Evolutionary conservation across 805 yeast genomes (phyloP).

Genomic region (Candida cerambycidarum): DNA sequence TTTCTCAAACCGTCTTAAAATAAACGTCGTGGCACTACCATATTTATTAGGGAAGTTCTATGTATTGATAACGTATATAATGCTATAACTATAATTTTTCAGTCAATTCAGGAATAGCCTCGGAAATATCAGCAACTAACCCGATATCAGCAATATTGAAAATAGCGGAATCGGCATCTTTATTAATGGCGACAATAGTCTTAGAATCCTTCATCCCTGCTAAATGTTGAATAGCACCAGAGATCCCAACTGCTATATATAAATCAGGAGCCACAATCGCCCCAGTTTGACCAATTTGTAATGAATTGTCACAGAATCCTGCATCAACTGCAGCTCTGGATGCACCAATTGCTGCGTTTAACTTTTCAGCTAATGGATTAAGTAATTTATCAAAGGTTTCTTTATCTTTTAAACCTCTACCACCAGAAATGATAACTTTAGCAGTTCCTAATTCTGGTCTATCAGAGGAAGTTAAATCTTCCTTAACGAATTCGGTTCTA

Average conservation of each 20-base stretch:
- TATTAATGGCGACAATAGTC: conserved; percentile 90
- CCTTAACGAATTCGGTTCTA: conserved; percentile 68
- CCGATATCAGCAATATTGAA: conserved; percentile 90
- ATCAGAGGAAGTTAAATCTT: conserved; percentile 70
- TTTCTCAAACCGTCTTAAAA: background rate
- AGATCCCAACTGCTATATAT: conserved; percentile 89
- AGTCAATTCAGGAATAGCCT: conserved; percentile 87
- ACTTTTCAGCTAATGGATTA: conserved; percentile 78
- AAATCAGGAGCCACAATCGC: conserved; percentile 96
- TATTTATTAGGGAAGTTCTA: background rate
- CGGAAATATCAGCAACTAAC: conserved; percentile 83
- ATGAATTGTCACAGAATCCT: conserved; percentile 92
- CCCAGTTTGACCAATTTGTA: conserved; percentile 98
- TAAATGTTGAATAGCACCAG: conserved; percentile 97
- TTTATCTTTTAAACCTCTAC: conserved; percentile 88
- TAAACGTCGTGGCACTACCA: background rate
- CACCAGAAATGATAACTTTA: conserved; percentile 80
- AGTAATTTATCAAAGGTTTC: conserved; percentile 78
- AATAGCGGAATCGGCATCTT: conserved; percentile 92
- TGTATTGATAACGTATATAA: background rate
- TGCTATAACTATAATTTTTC: conserved; percentile 51
- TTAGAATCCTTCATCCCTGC: conserved; percentile 99
- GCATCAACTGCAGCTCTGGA: conserved; percentile 98
- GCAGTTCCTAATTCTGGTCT: conserved; percentile 93
- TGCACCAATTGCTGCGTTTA: conserved; percentile 95